Base-by-base conservation (phyloP, 2,329 filamentous ascomycete species). In the Coniochaeta hoffmannii region DNA sequence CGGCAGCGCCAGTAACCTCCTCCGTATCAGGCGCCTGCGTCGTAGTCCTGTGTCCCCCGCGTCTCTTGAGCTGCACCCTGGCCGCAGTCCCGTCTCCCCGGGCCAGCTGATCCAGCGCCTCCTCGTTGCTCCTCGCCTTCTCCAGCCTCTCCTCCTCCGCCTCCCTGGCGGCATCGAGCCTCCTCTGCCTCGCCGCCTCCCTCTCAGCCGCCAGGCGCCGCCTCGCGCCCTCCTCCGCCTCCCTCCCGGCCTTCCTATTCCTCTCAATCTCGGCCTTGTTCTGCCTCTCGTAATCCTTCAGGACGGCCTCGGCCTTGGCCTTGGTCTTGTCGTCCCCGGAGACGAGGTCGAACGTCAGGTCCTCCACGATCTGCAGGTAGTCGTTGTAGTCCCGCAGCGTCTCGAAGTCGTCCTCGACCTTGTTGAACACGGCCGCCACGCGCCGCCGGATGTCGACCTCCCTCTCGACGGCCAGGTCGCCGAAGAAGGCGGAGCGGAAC, bases 301-400 rank as follows among this genome's bases (percentile, higher is more conserved):
- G 78, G 55, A 66, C 68, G 57, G 71, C 68, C 65, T 78, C 76
- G 50, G 69, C 69, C n/a, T 61, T 58, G 35, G 57, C 62, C 10
- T 85, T 82, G 1, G 86, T 78, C 57, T 92, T 85, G 44, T 76
- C 79, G 41, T 86, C 85, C 60, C 85, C 79, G 11, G 9, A 51
- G 54, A 97, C 87, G 10, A 99, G 79, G 67, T 97, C 93, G 73
- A 92, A 91, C 1, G 92, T 92, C 59, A 97, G 81, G 61, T 88
- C 85, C 75, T 99, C 94, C 36, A 96, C 90, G 66, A 89, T 86
- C 71, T 97, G 90, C 12, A 99, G 83, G 73, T 97, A 97, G 70
- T 97, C 87, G 73, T 99, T 97, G 76, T 87, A 99, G 66, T 86
- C 88, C 44, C 82, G 76, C 57, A 96, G 78, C 1, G 82, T 85